Base-by-base conservation (phyloP, 2,329 filamentous ascomycete genomes). In the Chaetomium globosum region DNA sequence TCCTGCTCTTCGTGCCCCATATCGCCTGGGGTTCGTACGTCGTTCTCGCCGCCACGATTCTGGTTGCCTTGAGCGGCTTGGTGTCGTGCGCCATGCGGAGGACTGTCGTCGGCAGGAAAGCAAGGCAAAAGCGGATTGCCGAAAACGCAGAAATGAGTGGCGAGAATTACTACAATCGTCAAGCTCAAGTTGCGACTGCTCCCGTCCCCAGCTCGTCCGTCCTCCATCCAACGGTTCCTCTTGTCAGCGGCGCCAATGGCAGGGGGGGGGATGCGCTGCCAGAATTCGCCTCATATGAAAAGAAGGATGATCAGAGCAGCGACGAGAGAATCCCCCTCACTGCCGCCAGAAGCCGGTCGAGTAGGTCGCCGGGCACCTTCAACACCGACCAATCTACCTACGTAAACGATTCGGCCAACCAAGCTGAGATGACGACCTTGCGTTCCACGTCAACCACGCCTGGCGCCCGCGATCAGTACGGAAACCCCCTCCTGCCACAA, bases 141-240 rank as follows among this genome's bases (percentile, higher is more conserved):
- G 91, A 96, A 77, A 97, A 98, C 75, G 92, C 93, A 8, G 93
- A 98, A 75, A 98, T 98, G 93, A 98, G 91, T 75, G 94, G 94
- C 31, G 88, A 95, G 73, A 95, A 93, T 74, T 97, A 90, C 76
- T 97, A 96, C 78, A 90, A 89, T 73, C 84, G 89, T 65, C 86
- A 89, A 77, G 83, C 80, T 46, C 82, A 86, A 67, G 78, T 87
- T 67, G 26, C 43, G 2, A 74, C 81, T 43, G 72, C 77, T 48
- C 75, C 78, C 8, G 75, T 76, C 9, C 74, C 75, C 3, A 75
- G 78, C 1, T 75, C 79, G 4, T 74, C 75, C 5, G 76, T 79
- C 36, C 78, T 82, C 68, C 83, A 89, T 68, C 85, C 87, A 8
- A 86, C 86, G 23, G 78, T 87, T 61, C 84, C 87, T 9, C 78